These are phyloP conservation scores for Coffea eugenioides DNA, from an alignment of 257 asterid species.

Conservation along the genomic window DNA sequence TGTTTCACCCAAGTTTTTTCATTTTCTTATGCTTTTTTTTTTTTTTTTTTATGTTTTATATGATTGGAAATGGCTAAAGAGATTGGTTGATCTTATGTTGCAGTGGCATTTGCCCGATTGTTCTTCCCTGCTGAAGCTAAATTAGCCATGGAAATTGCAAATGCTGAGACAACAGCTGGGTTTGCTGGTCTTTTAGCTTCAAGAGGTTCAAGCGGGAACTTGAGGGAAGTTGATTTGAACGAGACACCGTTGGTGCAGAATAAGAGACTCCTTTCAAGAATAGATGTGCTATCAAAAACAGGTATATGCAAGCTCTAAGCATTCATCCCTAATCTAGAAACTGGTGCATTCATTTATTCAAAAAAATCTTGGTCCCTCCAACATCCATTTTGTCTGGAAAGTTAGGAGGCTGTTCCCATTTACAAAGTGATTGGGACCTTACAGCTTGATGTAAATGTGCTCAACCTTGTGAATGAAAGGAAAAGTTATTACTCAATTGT, in stretches of 20 bases:
- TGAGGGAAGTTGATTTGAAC: constrained; percentile 73
- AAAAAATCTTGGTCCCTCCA: neutral
- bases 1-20: neutral
- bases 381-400: neutral
- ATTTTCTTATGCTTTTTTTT: neutral
- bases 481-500: neutral
- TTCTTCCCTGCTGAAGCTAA: constrained; percentile 81
- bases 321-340: neutral
- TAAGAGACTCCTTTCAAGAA: constrained; percentile 44
- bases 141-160: constrained; percentile 74
- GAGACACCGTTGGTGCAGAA: constrained; percentile 61
- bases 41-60: neutral
- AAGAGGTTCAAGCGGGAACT: constrained; percentile 53
- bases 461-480: neutral
- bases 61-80: neutral
- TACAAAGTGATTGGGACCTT: neutral
- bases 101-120: constrained; percentile 70
- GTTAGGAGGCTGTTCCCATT: neutral
- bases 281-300: constrained; percentile 63
- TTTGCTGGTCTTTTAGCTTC: constrained; percentile 47
- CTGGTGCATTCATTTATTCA: neutral
- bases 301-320: constrained; percentile 34
- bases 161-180: constrained; percentile 61
- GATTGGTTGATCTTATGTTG: neutral
- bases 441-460: neutral